A percentile compares a stretch with the other conserved stretches of the same genome.
phyloP scores from a whole-genome alignment of 2,329 filamentous ascomycete genomes.

The Claviceps purpurea region DNA sequence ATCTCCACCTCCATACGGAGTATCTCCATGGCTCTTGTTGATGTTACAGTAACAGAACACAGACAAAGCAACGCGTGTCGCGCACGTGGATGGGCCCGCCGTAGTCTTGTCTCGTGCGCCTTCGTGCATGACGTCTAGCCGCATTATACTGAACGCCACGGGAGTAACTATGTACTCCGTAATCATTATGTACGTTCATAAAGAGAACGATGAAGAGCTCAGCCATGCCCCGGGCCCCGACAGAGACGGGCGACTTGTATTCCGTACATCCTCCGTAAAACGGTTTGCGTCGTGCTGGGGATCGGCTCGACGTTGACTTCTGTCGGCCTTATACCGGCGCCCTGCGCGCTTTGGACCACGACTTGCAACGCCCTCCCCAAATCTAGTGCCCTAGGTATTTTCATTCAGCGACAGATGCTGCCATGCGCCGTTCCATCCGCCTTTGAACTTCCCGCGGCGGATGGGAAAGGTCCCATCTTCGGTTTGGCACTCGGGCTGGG shows the following conservation, averaged over 20 bases:
- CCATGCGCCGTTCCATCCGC: slow-evolving; percentile 1
- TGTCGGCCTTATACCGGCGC: slow-evolving; percentile 4
- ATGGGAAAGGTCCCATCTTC: not conserved
- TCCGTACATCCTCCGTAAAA: not conserved
- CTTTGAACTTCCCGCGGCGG: not conserved
- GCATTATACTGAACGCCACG: not conserved
- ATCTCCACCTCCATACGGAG: too few relatives aligned
- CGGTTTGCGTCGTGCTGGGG: not conserved
- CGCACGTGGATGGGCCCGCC: not conserved
- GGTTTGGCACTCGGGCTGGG: not conserved
- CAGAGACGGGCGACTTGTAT: not conserved
- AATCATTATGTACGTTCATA: not conserved
- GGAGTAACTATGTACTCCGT: too few relatives aligned
- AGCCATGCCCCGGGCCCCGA: slow-evolving; percentile 2
- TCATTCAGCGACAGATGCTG: not conserved
- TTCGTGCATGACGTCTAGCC: not conserved
- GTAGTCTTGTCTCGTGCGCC: not conserved
- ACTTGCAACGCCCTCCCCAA: not conserved
- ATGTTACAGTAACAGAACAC: not conserved
- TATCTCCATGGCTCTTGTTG: too few relatives aligned
- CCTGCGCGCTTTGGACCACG: not conserved
- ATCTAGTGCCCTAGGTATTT: not conserved
- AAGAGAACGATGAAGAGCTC: not conserved
- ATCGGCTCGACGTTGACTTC: not conserved
- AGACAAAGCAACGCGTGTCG: not conserved